Conservation (phyloP, 2,329 filamentous ascomycete species). For the Xylariomycetidae sp. region DNA sequence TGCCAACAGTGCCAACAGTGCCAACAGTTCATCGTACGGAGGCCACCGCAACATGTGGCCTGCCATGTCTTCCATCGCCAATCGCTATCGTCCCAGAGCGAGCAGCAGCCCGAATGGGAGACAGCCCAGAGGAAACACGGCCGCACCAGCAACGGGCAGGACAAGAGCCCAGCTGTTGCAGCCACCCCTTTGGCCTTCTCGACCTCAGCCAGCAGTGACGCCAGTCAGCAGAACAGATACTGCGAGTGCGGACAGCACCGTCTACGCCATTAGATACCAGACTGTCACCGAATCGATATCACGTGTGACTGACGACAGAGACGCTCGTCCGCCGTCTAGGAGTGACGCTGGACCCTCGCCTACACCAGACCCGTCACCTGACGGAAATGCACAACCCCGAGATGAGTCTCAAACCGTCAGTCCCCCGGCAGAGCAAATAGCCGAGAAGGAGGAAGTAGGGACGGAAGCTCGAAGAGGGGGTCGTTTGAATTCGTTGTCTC, state of each 20-base stretch:
- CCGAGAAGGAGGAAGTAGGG: conserved; percentile 6
- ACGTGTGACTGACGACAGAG: conserved; percentile 35
- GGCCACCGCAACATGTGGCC: conserved; percentile 33
- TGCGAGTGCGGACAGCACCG: conserved; percentile 57
- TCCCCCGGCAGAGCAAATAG: conserved; percentile 2
- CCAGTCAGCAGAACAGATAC: conserved; percentile 58
- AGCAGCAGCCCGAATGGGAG: conserved; percentile 16
- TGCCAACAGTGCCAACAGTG: conserved; percentile 21
- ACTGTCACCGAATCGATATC: conserved; percentile 47
- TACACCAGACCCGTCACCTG: conserved; percentile 9
- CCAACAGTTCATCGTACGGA: too few relatives aligned
- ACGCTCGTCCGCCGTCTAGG: conserved; percentile 27
- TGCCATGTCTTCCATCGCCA: conserved; percentile 33
- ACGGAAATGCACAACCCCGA: conserved; percentile 9
- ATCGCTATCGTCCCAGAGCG: conserved; percentile 28
- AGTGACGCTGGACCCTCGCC: conserved; percentile 29
- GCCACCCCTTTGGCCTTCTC: conserved; percentile 48
- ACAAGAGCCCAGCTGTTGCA: conserved; percentile 33
- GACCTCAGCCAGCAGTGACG: conserved; percentile 49
- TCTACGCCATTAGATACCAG: conserved; percentile 58
- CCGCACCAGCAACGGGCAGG: conserved; percentile 16
- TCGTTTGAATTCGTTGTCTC: conserved; percentile 13
- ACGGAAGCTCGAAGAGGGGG: neutral
- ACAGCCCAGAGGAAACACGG: conserved; percentile 10
- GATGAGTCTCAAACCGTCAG: conserved; percentile 4